A percentile compares a stretch with the other conserved stretches of the same genome.
Conservation (phyloP, 2,329 filamentous ascomycete species). For the Ceratocystis huliohia region DNA sequence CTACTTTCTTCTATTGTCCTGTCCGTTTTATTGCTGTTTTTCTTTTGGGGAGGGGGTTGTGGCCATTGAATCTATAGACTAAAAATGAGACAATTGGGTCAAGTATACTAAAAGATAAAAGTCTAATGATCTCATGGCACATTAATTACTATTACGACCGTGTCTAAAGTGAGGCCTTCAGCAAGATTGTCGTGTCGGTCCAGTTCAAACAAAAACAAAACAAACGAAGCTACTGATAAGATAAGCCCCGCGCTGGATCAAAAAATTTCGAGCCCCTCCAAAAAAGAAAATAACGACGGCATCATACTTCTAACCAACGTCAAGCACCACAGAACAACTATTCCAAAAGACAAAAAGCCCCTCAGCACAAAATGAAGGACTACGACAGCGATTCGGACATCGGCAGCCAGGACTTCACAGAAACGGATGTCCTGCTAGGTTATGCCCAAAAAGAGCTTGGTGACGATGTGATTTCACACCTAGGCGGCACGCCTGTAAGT, state of each 20-base stretch:
- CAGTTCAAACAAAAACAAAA: not conserved
- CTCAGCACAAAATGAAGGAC: slow-evolving; percentile 43
- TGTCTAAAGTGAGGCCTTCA: not conserved
- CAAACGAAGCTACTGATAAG: slow-evolving; percentile 22
- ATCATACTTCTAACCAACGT: slow-evolving; percentile 5
- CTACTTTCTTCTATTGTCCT: slow-evolving; percentile 12
- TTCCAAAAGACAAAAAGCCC: not conserved
- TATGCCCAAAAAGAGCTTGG: slow-evolving; percentile 71
- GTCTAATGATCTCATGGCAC: slow-evolving; percentile 10
- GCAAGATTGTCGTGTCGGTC: no score
- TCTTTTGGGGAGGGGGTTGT: not conserved
- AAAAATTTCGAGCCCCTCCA: slow-evolving; percentile 35
- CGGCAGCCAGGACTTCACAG: slow-evolving; percentile 54
- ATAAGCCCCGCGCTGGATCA: slow-evolving; percentile 27
- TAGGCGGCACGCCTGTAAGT: slow-evolving; percentile 77
- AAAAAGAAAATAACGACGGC: not conserved
- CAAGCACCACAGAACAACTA: not conserved
- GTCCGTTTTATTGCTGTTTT: slow-evolving; percentile 14
- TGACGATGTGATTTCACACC: slow-evolving; percentile 72
- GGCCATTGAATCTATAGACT: slow-evolving; percentile 20
- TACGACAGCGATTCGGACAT: slow-evolving; percentile 80
- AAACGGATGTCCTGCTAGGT: slow-evolving; percentile 80
- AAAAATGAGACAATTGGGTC: slow-evolving; percentile 20
- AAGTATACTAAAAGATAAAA: slow-evolving; percentile 13
- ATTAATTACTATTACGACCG: slow-evolving; percentile 7